Base-by-base conservation (phyloP, 371 early-diverging fungal genomes). In the Mortierella sp. region DNA sequence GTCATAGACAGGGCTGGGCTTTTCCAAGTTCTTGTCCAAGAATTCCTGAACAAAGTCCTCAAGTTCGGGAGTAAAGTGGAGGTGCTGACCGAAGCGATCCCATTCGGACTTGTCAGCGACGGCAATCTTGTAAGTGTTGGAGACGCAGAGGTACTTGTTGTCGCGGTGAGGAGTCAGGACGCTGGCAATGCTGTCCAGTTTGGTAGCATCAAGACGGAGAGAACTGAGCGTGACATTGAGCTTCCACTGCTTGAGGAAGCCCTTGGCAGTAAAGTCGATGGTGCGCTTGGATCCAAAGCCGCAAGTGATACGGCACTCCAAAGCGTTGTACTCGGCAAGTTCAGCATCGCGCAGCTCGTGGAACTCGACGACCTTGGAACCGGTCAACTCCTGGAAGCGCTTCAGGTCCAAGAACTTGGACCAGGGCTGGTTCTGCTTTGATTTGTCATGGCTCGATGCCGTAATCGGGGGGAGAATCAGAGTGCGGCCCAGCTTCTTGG, bases 381-480 rank as follows among this genome's bases (percentile, higher is more conserved):
- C 75, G 2, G 75, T 75, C 60, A 75, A 51, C 57, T 70, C 64
- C 48, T 70, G 62, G 63, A 75, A 75, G 18, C 60, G 61, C 11
- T 70, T 59, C 28, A 75, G 64, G 46, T 75, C 75, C 56, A 75
- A 60, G 60, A 75, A 75, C 67, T 64, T 75, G 29, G 75, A 75
- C 75, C 75, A 75, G 30, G 75, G 75, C 60, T 75, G 75, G 37
- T 75, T 75, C 60, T 75, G 75, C 60, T 75, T 75, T n/a, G 75
- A 75, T 53, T 75, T 75, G 67, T 75, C 75, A 64, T 75, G 75
- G 16, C 66, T 66, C 14, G 75, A 75, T n/a, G 75, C 75, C 0
- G 75, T 75, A 64, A 75, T 75, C 5, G 75, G 75, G 11, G 75
- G 75, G 50, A 75, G 57, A 30, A 75, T 75, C 60, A 75, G 28